Percentiles rank a stretch among this genome's conserved stretches.
phyloP scores from a whole-genome alignment of 2,329 filamentous ascomycete species.

The Aspergillus sp. region DNA sequence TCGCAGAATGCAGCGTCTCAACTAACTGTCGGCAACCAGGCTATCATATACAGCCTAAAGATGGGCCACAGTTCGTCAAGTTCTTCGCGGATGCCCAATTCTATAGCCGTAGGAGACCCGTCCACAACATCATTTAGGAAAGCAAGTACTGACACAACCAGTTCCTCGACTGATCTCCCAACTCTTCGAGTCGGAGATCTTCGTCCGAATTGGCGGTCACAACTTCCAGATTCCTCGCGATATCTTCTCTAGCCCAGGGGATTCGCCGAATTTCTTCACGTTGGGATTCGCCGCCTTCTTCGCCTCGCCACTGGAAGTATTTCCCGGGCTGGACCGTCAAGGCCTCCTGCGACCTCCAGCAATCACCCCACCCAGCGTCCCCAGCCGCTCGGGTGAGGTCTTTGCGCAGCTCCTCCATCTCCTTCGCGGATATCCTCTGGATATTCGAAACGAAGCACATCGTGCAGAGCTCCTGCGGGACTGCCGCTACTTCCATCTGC shows the following conservation, averaged over 20 bases:
- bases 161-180: slow-evolving; percentile 88
- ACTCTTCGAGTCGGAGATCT: slow-evolving; percentile 83
- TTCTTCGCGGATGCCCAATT: slow-evolving; percentile 95
- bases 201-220: slow-evolving; percentile 82
- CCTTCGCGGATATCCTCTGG: slow-evolving; percentile 78
- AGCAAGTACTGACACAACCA: slow-evolving; percentile 38
- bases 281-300: slow-evolving; percentile 89
- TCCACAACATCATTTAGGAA: too few relatives aligned
- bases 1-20: not conserved
- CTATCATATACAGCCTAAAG: slow-evolving; percentile 79
- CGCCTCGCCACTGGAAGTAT: slow-evolving; percentile 73
- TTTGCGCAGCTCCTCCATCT: slow-evolving; percentile 82
- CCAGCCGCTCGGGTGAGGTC: slow-evolving; percentile 76
- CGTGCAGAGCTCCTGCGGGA: slow-evolving; percentile 77
- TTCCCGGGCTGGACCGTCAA: slow-evolving; percentile 78
- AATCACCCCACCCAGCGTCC: slow-evolving; percentile 78
- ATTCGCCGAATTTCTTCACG: slow-evolving; percentile 94
- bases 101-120: slow-evolving; percentile 67
- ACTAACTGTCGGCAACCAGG: slow-evolving; percentile 44
- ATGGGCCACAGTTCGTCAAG: slow-evolving; percentile 85
- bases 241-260: slow-evolving; percentile 79
- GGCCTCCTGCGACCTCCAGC: slow-evolving; percentile 82
- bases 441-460: slow-evolving; percentile 74
- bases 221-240: slow-evolving; percentile 90
- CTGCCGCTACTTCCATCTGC: slow-evolving; percentile 90